phyloP scores from a whole-genome alignment of 805 yeast genomes.

The Wickerhamiella qilinensis region DNA sequence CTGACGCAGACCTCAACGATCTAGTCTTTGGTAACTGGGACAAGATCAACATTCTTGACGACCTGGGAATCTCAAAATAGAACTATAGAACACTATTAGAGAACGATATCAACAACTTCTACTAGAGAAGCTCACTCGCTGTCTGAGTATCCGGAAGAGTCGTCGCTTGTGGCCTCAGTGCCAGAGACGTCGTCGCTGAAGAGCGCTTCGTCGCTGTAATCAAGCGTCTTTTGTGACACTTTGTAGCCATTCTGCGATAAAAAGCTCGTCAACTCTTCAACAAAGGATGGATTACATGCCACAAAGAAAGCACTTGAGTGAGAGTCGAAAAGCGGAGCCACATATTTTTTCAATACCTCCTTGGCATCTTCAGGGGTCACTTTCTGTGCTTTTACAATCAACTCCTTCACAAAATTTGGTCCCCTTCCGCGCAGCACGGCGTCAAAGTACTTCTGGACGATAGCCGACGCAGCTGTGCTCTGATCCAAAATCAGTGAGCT shows the following conservation, averaged over 20 bases:
- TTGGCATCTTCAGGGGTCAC: constrained; percentile 34
- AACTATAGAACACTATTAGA: too few species aligned
- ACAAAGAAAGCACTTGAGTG: constrained; percentile 43
- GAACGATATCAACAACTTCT: too few species aligned
- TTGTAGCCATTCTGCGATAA: constrained; percentile 42
- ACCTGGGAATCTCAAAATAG: neutral
- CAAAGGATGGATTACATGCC: constrained; percentile 56
- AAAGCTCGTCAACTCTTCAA: constrained; percentile 29
- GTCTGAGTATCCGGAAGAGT: constrained; percentile 1
- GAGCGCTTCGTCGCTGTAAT: constrained; percentile 30
- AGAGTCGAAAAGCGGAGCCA: constrained; percentile 47
- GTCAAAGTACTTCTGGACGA: constrained; percentile 49
- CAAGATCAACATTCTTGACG: neutral
- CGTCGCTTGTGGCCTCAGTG: constrained; percentile 14
- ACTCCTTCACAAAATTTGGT: constrained; percentile 37
- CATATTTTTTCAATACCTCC: constrained; percentile 36
- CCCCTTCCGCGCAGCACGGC: constrained; percentile 55
- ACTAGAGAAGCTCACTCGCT: neutral
- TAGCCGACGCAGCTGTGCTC: constrained; percentile 48
- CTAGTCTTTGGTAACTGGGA: neutral
- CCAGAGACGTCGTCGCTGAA: constrained; percentile 24
- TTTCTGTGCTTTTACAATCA: constrained; percentile 36
- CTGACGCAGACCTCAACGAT: neutral
- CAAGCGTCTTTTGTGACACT: constrained; percentile 40
- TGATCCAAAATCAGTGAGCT: constrained; percentile 54